A percentile compares a stretch with the other conserved stretches of the same genome.
Conservation (phyloP, 2,329 filamentous ascomycete genomes). For the Cladophialophora exuberans region DNA sequence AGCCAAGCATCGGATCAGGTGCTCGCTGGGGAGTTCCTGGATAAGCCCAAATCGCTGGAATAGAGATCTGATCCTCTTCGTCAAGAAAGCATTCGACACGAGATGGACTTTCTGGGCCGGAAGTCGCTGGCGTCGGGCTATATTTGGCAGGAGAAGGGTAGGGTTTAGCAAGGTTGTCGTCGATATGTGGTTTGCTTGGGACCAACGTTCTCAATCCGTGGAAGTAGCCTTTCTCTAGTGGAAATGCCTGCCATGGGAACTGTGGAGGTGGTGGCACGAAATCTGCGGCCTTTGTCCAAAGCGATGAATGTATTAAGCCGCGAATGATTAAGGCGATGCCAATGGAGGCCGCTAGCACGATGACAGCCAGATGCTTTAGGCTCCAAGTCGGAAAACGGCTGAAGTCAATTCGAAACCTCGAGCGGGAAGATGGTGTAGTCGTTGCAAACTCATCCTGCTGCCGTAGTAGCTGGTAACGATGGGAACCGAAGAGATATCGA, state of each 20-base stretch:
- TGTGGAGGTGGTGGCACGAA: background rate
- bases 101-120: background rate
- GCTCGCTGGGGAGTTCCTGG: background rate
- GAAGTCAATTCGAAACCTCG: background rate
- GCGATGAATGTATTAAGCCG: background rate
- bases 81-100: constrained; percentile 1
- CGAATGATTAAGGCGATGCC: background rate
- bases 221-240: background rate
- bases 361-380: background rate
- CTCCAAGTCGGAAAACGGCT: background rate
- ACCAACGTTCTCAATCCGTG: constrained; percentile 1
- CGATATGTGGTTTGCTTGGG: background rate
- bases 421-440: background rate
- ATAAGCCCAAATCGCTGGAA: background rate
- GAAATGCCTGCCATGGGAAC: constrained; percentile 1
- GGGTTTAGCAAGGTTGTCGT: background rate
- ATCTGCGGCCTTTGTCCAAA: background rate
- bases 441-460: background rate
- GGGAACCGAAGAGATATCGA: background rate
- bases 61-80: background rate
- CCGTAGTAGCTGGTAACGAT: background rate
- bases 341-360: background rate
- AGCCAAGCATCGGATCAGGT: background rate
- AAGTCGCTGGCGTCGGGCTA: background rate
- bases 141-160: background rate